phyloP scores from a whole-genome alignment of 2,329 filamentous ascomycete species.

The Orbilia javanica region DNA sequence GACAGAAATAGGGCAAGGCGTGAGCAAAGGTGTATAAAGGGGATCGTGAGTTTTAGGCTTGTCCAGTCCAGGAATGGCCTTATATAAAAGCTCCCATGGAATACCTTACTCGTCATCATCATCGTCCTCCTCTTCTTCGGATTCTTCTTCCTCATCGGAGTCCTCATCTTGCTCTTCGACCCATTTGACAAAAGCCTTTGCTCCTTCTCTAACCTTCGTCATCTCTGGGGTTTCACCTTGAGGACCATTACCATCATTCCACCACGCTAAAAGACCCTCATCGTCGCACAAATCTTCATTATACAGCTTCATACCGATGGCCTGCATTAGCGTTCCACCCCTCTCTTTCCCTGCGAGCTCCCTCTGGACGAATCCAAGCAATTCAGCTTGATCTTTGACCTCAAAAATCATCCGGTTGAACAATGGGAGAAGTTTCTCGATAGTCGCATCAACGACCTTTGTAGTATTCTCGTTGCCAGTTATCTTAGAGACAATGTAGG shows the following conservation, averaged over 20 bases:
- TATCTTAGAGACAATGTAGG: conserved; percentile 79
- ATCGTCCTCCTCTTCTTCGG: conserved; percentile 25
- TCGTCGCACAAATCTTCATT: conserved; percentile 87
- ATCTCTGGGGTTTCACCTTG: conserved; percentile 77
- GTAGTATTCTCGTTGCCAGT: conserved; percentile 73
- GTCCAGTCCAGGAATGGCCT: background rate
- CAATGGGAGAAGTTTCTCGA: conserved; percentile 74
- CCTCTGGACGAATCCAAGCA: conserved; percentile 83
- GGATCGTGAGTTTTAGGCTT: background rate
- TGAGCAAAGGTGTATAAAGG: background rate
- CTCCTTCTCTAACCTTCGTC: conserved; percentile 78
- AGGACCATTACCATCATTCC: conserved; percentile 75
- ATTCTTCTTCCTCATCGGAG: conserved; percentile 6
- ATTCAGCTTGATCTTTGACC: conserved; percentile 82
- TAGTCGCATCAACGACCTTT: conserved; percentile 69
- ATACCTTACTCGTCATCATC: conserved; percentile 16
- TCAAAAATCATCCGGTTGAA: conserved; percentile 73
- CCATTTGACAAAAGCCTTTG: conserved; percentile 78
- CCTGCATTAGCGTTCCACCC: conserved; percentile 78
- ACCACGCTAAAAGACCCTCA: conserved; percentile 90
- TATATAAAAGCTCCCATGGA: background rate
- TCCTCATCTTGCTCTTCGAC: conserved; percentile 64
- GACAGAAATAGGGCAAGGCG: background rate
- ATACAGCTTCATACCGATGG: conserved; percentile 85
- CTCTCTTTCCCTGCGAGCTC: conserved; percentile 77